Conservation (phyloP, 306 rosid genomes). For the Cucumis cinereus region DNA sequence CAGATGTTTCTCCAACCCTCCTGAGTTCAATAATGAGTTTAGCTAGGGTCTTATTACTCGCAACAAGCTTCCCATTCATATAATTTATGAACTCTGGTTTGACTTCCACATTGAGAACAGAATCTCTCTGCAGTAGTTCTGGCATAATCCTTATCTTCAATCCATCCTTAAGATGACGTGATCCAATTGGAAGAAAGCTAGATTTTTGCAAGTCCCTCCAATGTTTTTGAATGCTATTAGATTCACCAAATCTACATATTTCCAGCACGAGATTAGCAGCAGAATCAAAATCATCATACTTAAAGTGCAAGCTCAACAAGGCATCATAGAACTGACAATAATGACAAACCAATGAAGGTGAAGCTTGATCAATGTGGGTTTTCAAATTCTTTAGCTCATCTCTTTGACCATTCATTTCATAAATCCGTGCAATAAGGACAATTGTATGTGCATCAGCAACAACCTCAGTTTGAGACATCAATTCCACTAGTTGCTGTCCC, state of each 20-base stretch:
- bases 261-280: conserved; percentile 56
- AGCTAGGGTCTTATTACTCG: conserved; percentile 50
- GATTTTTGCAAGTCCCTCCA: conserved; percentile 22
- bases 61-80: conserved; percentile 52
- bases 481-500: conserved; percentile 42
- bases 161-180: conserved; percentile 39
- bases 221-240: conserved; percentile 16
- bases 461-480: conserved; percentile 39
- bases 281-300: conserved; percentile 49
- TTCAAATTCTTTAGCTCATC: conserved; percentile 58
- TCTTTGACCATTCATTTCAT: conserved; percentile 68
- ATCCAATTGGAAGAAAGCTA: conserved; percentile 55
- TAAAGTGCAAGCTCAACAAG: conserved; percentile 77
- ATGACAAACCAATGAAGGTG: conserved; percentile 30
- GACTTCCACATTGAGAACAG: conserved; percentile 48
- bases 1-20: conserved; percentile 30
- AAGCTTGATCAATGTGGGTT: conserved; percentile 33
- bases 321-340: conserved; percentile 63
- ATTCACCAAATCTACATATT: conserved; percentile 30
- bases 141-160: conserved; percentile 50
- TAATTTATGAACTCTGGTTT: conserved; percentile 38
- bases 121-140: conserved; percentile 53
- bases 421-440: conserved; percentile 43
- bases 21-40: conserved; percentile 42
- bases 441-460: conserved; percentile 66